Conservation (phyloP, 768 basidiomycete genomes). For the Solioccasus polychromus region DNA sequence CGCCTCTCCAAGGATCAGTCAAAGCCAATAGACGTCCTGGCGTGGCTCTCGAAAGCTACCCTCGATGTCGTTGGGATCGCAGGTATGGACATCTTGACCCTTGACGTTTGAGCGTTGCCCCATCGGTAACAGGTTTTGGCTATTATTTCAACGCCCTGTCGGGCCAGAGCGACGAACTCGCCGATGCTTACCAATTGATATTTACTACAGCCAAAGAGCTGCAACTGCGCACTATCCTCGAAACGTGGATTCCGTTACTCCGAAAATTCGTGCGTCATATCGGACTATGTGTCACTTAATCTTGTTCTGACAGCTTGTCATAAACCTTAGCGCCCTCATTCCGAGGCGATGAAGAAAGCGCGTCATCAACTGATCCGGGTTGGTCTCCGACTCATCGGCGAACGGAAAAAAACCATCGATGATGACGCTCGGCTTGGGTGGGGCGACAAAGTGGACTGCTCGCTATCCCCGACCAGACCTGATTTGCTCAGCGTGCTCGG, state of each 20-base stretch:
- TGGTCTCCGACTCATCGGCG: conserved; percentile 49
- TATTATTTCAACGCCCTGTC: conserved; percentile 54
- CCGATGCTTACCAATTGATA: conserved; percentile 52
- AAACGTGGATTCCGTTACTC: conserved; percentile 57
- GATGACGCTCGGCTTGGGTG: conserved; percentile 22
- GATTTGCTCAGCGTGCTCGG: conserved; percentile 56
- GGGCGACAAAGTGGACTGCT: conserved; percentile 11
- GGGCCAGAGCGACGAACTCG: conserved; percentile 47
- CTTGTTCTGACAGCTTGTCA: conserved; percentile 6
- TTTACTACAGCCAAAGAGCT: conserved; percentile 53
- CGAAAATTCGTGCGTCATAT: conserved; percentile 43
- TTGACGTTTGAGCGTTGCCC: neutral
- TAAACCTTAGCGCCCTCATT: conserved; percentile 42
- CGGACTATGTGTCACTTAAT: conserved; percentile 1
- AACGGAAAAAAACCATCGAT: conserved; percentile 42
- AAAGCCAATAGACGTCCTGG: conserved; percentile 51
- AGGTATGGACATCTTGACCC: conserved; percentile 32
- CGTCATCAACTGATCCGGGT: conserved; percentile 50
- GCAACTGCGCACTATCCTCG: conserved; percentile 49
- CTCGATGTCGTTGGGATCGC: conserved; percentile 78
- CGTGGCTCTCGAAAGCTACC: conserved; percentile 65
- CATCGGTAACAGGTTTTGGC: conserved; percentile 44
- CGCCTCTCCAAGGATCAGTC: conserved; percentile 20
- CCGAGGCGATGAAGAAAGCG: conserved; percentile 41
- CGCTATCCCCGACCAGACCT: conserved; percentile 14